Evolutionary conservation across 495 filamentous ascomycete genomes (phyloP).

Genomic region (Penicillium manginii): DNA sequence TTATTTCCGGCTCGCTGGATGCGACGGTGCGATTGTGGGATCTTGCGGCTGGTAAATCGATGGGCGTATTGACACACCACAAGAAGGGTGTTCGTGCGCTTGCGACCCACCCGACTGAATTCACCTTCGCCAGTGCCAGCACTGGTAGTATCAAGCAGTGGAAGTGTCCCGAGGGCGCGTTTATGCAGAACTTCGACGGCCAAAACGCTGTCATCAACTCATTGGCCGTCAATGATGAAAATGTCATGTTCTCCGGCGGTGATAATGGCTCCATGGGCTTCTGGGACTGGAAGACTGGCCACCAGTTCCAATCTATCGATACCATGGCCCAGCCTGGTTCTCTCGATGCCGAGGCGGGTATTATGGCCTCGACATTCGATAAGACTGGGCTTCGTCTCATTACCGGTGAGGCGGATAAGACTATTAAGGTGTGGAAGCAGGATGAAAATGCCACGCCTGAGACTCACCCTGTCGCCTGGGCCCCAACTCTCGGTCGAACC

Average conservation of each 20-base stretch:
- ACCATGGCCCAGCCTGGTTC: slow-evolving; percentile 93
- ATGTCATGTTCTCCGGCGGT: slow-evolving; percentile 91
- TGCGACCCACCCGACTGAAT: slow-evolving; percentile 86
- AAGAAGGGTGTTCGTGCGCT: slow-evolving; percentile 95
- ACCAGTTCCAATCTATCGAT: slow-evolving; percentile 84
- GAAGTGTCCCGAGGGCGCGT: slow-evolving; percentile 97
- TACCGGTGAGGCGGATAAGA: slow-evolving; percentile 95
- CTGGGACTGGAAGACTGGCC: slow-evolving; percentile 99
- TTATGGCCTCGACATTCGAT: slow-evolving; percentile 93
- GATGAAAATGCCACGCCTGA: slow-evolving; percentile 90
- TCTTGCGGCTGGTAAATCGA: slow-evolving; percentile 92
- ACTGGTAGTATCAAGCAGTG: slow-evolving; percentile 97
- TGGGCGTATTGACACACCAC: slow-evolving; percentile 96
- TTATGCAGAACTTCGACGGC: slow-evolving; percentile 99
- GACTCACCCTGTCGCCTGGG: slow-evolving; percentile 92
- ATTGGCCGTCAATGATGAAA: slow-evolving; percentile 89
- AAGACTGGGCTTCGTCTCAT: slow-evolving; percentile 86
- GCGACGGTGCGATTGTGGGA: slow-evolving; percentile 95
- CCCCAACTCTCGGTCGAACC: slow-evolving; percentile 74
- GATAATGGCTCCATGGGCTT: slow-evolving; percentile 97
- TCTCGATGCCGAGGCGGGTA: slow-evolving; percentile 89
- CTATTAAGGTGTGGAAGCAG: slow-evolving; percentile 93
- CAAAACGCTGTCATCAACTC: slow-evolving; percentile 97
- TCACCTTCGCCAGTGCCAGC: slow-evolving; percentile 92
- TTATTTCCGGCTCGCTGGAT: slow-evolving; percentile 90